Conservation (phyloP, 305 asterid species). For the Fraxinus angustifolia region DNA sequence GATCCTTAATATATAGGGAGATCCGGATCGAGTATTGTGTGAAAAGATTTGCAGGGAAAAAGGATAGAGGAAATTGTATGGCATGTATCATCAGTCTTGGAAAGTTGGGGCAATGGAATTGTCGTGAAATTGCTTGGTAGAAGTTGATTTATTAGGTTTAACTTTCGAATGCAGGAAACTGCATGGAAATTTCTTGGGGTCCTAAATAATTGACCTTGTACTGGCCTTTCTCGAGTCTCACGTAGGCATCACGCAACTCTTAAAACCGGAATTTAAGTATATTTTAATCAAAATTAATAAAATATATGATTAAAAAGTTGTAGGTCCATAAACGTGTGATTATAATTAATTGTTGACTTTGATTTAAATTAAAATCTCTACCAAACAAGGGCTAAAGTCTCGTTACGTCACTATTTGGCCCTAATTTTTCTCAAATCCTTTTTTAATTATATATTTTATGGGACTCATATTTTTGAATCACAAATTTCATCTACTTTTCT, state of each 20-base stretch:
- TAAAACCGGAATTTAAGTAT: neutral
- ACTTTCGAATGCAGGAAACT: conserved; percentile 27
- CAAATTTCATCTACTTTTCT: no score
- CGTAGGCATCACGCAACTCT: neutral
- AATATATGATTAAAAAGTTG: no score
- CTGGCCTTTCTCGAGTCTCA: neutral
- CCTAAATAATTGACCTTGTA: conserved; percentile 20
- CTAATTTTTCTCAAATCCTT: no score
- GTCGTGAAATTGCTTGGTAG: conserved; percentile 19
- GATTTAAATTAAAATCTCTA: no score
- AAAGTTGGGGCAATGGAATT: conserved; percentile 12
- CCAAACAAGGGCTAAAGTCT: neutral
- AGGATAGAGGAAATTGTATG: neutral
- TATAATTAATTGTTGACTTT: no score
- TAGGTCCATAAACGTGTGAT: no score
- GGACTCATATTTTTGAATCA: no score
- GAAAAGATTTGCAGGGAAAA: neutral
- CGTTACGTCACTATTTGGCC: neutral
- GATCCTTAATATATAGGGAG: neutral
- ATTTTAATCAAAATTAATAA: no score
- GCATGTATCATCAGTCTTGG: neutral
- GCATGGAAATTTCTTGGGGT: conserved; percentile 34
- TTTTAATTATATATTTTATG: no score
- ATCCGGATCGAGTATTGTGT: neutral
- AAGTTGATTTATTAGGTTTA: conserved; percentile 10